A percentile compares a stretch with the other conserved stretches of the same genome.
phyloP scores from a whole-genome alignment of 345 rosid species.

The Melaleuca quinquenervia region DNA sequence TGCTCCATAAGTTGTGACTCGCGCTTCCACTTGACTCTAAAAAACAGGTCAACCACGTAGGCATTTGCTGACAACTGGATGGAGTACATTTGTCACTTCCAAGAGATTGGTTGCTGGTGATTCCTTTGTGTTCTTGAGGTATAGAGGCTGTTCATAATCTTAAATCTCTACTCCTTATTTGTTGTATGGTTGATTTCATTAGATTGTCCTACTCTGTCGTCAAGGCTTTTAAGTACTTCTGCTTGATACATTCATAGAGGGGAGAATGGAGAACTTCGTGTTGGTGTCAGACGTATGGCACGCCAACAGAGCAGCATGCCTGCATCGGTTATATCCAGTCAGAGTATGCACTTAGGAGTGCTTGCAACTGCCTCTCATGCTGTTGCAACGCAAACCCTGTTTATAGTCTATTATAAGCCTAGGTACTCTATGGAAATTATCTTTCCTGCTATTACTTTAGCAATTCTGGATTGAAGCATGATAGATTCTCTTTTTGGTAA shows the following conservation, averaged over 20 bases:
- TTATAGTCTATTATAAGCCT: conserved; percentile 87
- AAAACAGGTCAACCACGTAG: conserved; percentile 83
- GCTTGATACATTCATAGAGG: conserved; percentile 28
- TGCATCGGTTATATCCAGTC: conserved; percentile 80
- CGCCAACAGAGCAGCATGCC: conserved; percentile 67
- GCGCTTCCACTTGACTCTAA: neutral
- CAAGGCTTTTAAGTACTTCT: neutral
- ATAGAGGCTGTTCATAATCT: neutral
- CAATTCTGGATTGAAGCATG: neutral
- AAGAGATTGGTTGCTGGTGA: conserved; percentile 88
- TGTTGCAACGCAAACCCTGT: conserved; percentile 47
- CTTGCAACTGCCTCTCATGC: conserved; percentile 94
- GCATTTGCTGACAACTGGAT: conserved; percentile 89
- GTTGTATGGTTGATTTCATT: neutral
- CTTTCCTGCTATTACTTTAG: neutral
- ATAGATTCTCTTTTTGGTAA: neutral
- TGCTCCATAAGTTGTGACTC: neutral
- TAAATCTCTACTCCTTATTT: neutral
- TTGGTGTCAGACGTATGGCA: conserved; percentile 68
- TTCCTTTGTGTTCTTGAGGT: conserved; percentile 90
- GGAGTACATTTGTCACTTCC: conserved; percentile 93
- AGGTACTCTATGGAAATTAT: conserved; percentile 24
- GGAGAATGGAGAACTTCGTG: conserved; percentile 61
- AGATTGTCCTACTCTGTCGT: neutral
- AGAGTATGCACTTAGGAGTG: conserved; percentile 93